A percentile compares a stretch with the other conserved stretches of the same genome.
Conservation (phyloP, 1,284 basidiomycete species). For the Grifola frondosa region DNA sequence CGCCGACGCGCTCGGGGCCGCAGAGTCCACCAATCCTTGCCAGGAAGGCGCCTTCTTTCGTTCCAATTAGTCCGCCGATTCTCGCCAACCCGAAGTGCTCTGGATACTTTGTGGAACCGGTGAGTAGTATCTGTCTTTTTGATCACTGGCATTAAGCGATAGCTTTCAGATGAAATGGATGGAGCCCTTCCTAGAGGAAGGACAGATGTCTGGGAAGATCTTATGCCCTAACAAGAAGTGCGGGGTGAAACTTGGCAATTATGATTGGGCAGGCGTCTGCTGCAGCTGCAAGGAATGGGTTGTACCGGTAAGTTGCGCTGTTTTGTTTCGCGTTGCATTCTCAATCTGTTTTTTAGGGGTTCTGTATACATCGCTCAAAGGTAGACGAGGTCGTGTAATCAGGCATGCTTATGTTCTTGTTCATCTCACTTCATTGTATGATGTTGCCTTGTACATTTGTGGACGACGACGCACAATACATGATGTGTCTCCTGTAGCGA, state of each 20-base stretch:
- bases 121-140: slow-evolving; percentile 39
- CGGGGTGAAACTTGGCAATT: slow-evolving; percentile 88
- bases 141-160: neutral
- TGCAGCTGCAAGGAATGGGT: slow-evolving; percentile 94
- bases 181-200: slow-evolving; percentile 74
- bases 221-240: slow-evolving; percentile 91
- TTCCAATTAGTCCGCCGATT: slow-evolving; percentile 57
- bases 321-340: neutral
- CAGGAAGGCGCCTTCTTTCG: slow-evolving; percentile 10
- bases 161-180: slow-evolving; percentile 86
- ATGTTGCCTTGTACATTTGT: no score
- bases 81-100: slow-evolving; percentile 80
- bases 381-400: slow-evolving; percentile 76
- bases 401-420: no score
- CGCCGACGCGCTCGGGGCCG: slow-evolving; percentile 15
- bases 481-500: slow-evolving; percentile 1
- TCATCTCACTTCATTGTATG: no score
- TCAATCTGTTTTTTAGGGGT: slow-evolving; percentile 54
- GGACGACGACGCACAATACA: slow-evolving; percentile 3
- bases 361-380: slow-evolving; percentile 87
- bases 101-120: slow-evolving; percentile 95
- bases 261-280: slow-evolving; percentile 94
- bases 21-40: slow-evolving; percentile 10
- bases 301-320: slow-evolving; percentile 63
- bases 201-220: slow-evolving; percentile 84